Evolutionary conservation across 352 stramenopile genomes (phyloP), one percentile per base, ranked within the genome.

Genomic region (Globisporangium carolinianum): DNA sequence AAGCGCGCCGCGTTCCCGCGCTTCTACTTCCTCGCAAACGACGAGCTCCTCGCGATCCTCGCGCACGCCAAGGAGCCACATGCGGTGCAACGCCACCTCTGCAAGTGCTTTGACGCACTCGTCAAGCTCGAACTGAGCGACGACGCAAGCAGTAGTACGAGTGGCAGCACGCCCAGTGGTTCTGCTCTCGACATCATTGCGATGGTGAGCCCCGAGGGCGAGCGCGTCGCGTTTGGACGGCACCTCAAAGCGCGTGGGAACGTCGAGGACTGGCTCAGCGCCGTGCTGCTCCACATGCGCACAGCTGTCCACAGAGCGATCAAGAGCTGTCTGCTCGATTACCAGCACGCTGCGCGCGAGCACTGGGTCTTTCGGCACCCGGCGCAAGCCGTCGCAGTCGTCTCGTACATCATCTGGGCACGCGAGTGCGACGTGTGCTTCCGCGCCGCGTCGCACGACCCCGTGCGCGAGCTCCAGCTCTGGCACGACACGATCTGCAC

Each of bases 11-110:
- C 79, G 37, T 96, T 96, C 58, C 84, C 87, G 1, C 73, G 87
- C 1, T 96, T 96, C 49, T 96, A 91, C 55, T 96, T 95, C 58
- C 85, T 96, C 51, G 89, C 82, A 38, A 94, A 94, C 60, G 86
- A 94, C 51, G 87, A 95, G 41, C 59, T 96, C 38, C 60, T 96
- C 5, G 83, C 94, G 55, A 91, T 96, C 37, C 55, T 96, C 6
- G 76, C 84, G 0, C 83, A 94, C 47, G 80, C 82, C 0, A 87
- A 88, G 45, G 83, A 96, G 37, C 85, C 83, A 1, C 75, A 83
- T 37, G 76, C 82, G 14, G 79, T 96, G 1, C 83, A 95, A 51
- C 75, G 82, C 1, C 82, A 95, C 42, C 65, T 95, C 51, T 77
- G 79, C 47, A 94, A 96, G 62, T 90, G 79, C 47, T 96, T 96